Percentiles rank a stretch among this genome's conserved stretches.
Conservation (phyloP, 306 rosid genomes). For the Corylus americana region DNA sequence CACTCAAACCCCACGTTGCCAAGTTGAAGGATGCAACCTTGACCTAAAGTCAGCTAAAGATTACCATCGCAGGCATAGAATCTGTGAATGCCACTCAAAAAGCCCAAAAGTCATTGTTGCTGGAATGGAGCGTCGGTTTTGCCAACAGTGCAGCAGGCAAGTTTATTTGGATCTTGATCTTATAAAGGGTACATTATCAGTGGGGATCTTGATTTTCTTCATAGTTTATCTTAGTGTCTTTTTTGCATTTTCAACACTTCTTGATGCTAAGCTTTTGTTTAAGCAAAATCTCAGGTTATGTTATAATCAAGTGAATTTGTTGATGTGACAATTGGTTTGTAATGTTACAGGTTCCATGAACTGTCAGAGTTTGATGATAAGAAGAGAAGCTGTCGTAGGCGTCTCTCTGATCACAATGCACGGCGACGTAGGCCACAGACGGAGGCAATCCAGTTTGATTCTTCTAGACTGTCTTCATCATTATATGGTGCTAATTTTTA, state of each 20-base stretch:
- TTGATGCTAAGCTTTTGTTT: not conserved
- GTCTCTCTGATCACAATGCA: constrained; percentile 97
- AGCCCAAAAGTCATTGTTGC: constrained; percentile 68
- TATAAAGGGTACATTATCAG: not conserved
- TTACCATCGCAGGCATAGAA: constrained; percentile 87
- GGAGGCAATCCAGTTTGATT: constrained; percentile 46
- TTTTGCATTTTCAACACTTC: not conserved
- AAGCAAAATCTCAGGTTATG: not conserved
- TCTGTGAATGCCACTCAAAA: constrained; percentile 82
- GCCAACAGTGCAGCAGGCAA: constrained; percentile 98
- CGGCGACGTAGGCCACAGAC: constrained; percentile 90
- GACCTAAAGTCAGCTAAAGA: constrained; percentile 74
- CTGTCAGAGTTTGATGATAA: constrained; percentile 83
- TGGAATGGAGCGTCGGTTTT: constrained; percentile 80
- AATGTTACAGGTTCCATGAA: constrained; percentile 76
- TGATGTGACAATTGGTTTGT: constrained; percentile 23
- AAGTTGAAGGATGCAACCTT: constrained; percentile 86
- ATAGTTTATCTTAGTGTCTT: not conserved
- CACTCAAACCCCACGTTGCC: constrained; percentile 57
- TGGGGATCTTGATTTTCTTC: not conserved
- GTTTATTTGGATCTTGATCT: constrained; percentile 20
- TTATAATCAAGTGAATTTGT: constrained; percentile 10
- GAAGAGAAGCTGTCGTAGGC: constrained; percentile 91
- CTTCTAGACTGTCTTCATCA: constrained; percentile 57
- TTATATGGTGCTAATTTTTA: constrained; percentile 44